phyloP scores from a whole-genome alignment of 495 filamentous ascomycete species.

The Schizothecium vesticola region DNA sequence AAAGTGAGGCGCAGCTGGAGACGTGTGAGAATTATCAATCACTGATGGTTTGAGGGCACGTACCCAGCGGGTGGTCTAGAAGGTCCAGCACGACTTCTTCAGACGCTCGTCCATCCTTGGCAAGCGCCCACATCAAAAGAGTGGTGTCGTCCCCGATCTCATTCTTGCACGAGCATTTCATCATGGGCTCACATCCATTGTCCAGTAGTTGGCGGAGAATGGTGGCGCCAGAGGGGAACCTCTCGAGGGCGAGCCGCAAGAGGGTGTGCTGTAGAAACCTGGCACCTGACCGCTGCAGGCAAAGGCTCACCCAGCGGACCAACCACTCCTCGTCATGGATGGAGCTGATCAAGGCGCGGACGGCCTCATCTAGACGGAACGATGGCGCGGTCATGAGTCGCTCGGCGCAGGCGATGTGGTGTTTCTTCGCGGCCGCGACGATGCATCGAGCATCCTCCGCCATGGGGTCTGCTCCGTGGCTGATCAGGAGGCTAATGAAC shows the following conservation, averaged over 20 bases:
- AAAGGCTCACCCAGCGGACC: background rate
- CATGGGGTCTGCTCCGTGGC: background rate
- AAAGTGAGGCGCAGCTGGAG: background rate
- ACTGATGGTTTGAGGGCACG: background rate
- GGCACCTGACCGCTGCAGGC: background rate
- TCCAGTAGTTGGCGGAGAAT: background rate
- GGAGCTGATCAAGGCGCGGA: background rate
- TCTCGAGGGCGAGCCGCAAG: background rate
- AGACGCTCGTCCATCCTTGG: background rate
- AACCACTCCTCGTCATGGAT: background rate
- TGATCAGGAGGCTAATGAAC: background rate
- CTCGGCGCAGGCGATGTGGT: background rate
- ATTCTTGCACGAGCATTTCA: background rate
- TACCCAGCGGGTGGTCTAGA: background rate
- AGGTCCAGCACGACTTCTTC: background rate
- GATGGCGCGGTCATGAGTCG: background rate
- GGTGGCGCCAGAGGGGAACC: background rate
- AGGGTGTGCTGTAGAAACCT: background rate
- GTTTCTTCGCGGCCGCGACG: background rate
- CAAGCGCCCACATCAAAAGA: background rate
- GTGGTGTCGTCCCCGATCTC: background rate
- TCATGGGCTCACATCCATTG: background rate
- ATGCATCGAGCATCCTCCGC: background rate
- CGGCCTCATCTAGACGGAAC: background rate
- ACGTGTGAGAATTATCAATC: background rate